Evolutionary conservation across 768 basidiomycete species (phyloP), one percentile per base, ranked within the genome.

Genomic region (Boletellus emodensis): DNA sequence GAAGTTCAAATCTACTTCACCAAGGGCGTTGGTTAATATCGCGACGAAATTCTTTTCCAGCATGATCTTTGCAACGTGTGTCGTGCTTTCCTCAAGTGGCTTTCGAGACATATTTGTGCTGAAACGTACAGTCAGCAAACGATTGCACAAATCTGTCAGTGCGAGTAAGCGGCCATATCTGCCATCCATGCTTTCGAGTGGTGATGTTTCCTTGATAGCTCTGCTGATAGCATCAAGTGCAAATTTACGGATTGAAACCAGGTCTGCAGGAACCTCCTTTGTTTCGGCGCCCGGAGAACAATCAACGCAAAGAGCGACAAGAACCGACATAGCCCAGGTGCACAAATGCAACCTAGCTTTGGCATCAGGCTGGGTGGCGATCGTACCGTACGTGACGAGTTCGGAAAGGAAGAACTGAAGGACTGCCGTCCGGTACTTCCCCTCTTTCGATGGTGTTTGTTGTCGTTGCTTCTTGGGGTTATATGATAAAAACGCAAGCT

Each of bases 21-120:
- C 84, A 15, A 97, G 76, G 11, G 93, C 87, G 38, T 76, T 86
- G 0, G 96, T 97, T 33, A 99, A 73, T 1, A 86, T 84, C 4
- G 87, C 79, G 14, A 97, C 96, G 56, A 91, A 94, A 63, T 90
- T 90, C 74, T 97, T 97, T 76, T 99, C 96, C 44, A 99, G 71
- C 96, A 99, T 99, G 55, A 94, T 80, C 72, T 97, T 97, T 18
- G 95, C 93, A 46, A 98, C 80, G 54, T 96, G 94, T 8, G 94
- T 86, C 4, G 87, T 86, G n/a, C 78, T 78, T 44, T 93, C 95
- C 49, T 78, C 75, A 36, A 76, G 73, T 56, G 78, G 82, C 40
- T 83, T 74, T 51, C 72, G 73, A 33, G 72, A 66, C 6, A 72
- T 72, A 52, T 58, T 67, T 60, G 80, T 67, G 61, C 78, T 85